Conservation (phyloP, 2,329 filamentous ascomycete species). For the Penicillium sp. region DNA sequence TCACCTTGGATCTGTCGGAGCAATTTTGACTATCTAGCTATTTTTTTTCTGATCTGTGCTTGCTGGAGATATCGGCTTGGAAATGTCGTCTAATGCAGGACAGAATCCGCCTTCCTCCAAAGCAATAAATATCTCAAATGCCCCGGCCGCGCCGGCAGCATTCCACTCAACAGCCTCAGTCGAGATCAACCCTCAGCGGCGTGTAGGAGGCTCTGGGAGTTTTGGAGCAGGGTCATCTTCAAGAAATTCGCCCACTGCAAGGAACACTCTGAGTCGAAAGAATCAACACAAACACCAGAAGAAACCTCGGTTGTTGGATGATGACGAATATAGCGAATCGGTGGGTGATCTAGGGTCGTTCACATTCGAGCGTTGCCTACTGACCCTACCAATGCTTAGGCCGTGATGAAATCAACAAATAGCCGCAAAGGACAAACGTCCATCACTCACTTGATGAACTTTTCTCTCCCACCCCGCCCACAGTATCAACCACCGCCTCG, state of each 20-base stretch:
- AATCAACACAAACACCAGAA: slow-evolving; percentile 83
- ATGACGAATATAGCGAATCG: slow-evolving; percentile 83
- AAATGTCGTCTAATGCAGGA: slow-evolving; percentile 45
- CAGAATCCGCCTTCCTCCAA: slow-evolving; percentile 40
- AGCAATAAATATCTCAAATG: slow-evolving; percentile 37
- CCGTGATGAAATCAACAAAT: slow-evolving; percentile 62
- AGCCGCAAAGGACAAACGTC: slow-evolving; percentile 89
- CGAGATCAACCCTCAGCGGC: slow-evolving; percentile 41
- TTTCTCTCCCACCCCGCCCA: slow-evolving; percentile 74
- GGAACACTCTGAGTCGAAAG: slow-evolving; percentile 73
- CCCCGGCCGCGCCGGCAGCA: slow-evolving; percentile 32
- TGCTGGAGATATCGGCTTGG: slow-evolving; percentile 12
- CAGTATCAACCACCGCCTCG: slow-evolving; percentile 58
- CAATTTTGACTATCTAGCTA: neutral
- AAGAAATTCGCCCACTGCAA: slow-evolving; percentile 41
- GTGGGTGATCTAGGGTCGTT: slow-evolving; percentile 48
- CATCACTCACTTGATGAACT: slow-evolving; percentile 95
- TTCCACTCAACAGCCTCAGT: slow-evolving; percentile 32
- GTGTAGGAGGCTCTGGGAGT: slow-evolving; percentile 41
- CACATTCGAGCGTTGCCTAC: slow-evolving; percentile 5
- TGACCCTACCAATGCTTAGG: slow-evolving; percentile 38
- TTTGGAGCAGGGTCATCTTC: slow-evolving; percentile 42
- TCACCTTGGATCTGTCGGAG: neutral
- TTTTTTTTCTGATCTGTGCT: neutral
- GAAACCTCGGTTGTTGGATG: slow-evolving; percentile 71